Percentiles rank a stretch among this genome's conserved stretches.
Conservation (phyloP, 306 rosid genomes). For the Vicia villosa region DNA sequence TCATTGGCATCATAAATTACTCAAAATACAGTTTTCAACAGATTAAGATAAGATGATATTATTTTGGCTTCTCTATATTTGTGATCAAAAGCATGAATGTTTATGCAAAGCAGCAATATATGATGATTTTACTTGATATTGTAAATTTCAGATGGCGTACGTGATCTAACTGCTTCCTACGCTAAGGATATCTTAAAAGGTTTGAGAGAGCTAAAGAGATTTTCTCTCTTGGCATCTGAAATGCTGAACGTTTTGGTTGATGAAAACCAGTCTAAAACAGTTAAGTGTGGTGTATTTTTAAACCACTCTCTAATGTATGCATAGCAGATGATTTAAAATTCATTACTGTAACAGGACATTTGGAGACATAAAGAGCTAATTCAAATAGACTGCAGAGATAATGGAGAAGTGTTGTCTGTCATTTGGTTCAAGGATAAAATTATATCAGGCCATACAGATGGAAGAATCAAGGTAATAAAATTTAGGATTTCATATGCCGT, state of each 20-base stretch:
- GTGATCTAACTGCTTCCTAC: slow-evolving; percentile 50
- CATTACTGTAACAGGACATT: slow-evolving; percentile 57
- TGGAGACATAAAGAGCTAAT: slow-evolving; percentile 82
- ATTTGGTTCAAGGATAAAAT: slow-evolving; percentile 59
- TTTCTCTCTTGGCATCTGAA: slow-evolving; percentile 73
- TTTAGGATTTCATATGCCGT: neutral
- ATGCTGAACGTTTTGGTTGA: slow-evolving; percentile 64
- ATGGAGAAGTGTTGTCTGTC: slow-evolving; percentile 79
- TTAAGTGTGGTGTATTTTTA: slow-evolving; percentile 52
- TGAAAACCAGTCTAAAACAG: slow-evolving; percentile 67
- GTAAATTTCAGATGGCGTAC: slow-evolving; percentile 73
- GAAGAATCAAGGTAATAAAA: slow-evolving; percentile 77
- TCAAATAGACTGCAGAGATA: slow-evolving; percentile 79
- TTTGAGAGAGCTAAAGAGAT: slow-evolving; percentile 79
- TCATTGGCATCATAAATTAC: slow-evolving; percentile 17
- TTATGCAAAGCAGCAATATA: slow-evolving; percentile 9
- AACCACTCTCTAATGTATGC: slow-evolving; percentile 21
- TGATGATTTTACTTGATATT: slow-evolving; percentile 33
- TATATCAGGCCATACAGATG: slow-evolving; percentile 93
- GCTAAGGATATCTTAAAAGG: slow-evolving; percentile 66
- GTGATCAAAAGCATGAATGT: slow-evolving; percentile 6
- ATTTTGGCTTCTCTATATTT: slow-evolving; percentile 3
- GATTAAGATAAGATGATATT: slow-evolving; percentile 25
- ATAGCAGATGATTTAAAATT: slow-evolving; percentile 6
- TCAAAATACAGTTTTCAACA: slow-evolving; percentile 30